phyloP scores from a whole-genome alignment of 2,329 filamentous ascomycete genomes.

The Cladosporium sp. region DNA sequence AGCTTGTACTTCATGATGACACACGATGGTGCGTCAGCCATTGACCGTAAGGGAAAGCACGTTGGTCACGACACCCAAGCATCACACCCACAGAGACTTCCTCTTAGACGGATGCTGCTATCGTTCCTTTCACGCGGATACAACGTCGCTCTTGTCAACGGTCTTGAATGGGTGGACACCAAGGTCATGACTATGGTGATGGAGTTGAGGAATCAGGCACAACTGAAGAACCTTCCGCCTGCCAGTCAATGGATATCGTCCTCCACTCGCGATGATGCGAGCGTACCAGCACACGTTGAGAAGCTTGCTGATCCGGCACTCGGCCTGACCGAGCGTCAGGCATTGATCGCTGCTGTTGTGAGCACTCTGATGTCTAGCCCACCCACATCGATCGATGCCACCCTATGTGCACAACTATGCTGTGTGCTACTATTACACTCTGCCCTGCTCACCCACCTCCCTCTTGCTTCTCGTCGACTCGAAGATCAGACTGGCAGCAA shows the following conservation, averaged over 20 bases:
- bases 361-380: conserved; percentile 26
- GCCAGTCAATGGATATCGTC: conserved; percentile 8
- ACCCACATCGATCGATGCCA: conserved; percentile 5
- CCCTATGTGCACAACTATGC: conserved; percentile 15
- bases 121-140: conserved; percentile 58
- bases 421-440: conserved; percentile 35
- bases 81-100: conserved; percentile 27
- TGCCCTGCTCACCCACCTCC: conserved; percentile 34
- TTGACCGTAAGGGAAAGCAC: conserved; percentile 28
- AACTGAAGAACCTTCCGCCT: conserved; percentile 7
- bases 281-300: conserved; percentile 21
- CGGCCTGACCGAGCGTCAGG: conserved; percentile 32
- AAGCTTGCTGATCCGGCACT: conserved; percentile 24
- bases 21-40: conserved; percentile 59
- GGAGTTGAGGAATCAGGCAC: conserved; percentile 31
- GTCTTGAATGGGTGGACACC: conserved; percentile 63
- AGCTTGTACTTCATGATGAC: conserved; percentile 69
- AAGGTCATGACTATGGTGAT: conserved; percentile 59
- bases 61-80: conserved; percentile 23
- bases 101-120: conserved; percentile 54
- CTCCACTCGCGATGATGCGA: neutral
- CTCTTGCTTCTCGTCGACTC: conserved; percentile 36
- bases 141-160: conserved; percentile 66
- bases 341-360: conserved; percentile 31
- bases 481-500: conserved; percentile 20